A percentile compares a stretch with the other conserved stretches of the same genome.
These are phyloP conservation scores for Populus davidiana DNA, from an alignment of 345 rosid genomes.

Conservation along the genomic window DNA sequence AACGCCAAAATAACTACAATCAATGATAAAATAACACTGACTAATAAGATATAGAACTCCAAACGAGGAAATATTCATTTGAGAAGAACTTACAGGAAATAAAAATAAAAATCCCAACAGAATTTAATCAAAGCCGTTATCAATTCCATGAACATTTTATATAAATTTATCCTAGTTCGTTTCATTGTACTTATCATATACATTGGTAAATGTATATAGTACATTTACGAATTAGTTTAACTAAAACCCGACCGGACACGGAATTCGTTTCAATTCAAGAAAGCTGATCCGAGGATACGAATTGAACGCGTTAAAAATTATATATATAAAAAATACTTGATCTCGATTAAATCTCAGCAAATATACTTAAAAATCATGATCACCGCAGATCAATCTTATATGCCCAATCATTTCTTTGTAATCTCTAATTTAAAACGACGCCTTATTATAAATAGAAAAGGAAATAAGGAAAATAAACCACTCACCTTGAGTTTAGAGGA, in stretches of 20 bases:
- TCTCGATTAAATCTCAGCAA: neutral
- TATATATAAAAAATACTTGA: too few species aligned
- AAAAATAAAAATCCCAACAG: neutral
- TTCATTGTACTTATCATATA: neutral
- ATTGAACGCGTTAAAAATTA: neutral
- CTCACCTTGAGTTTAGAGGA: conserved; percentile 64
- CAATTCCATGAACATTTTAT: neutral
- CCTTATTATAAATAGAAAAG: neutral
- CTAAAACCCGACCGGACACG: neutral
- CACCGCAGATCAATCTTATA: neutral
- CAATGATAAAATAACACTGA: neutral
- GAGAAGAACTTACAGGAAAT: neutral
- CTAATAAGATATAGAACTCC: neutral
- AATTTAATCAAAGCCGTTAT: neutral
- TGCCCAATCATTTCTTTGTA: neutral
- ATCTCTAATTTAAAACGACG: neutral
- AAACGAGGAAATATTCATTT: neutral
- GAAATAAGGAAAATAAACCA: neutral
- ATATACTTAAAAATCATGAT: neutral
- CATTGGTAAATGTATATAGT: neutral
- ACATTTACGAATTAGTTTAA: neutral
- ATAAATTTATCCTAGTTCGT: neutral
- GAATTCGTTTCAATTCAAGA: neutral
- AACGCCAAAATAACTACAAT: neutral
- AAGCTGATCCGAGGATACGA: neutral